These are phyloP conservation scores for Thermomucor indicae-seudaticae DNA, from an alignment of 371 early-diverging fungal species.

Conservation along the genomic window DNA sequence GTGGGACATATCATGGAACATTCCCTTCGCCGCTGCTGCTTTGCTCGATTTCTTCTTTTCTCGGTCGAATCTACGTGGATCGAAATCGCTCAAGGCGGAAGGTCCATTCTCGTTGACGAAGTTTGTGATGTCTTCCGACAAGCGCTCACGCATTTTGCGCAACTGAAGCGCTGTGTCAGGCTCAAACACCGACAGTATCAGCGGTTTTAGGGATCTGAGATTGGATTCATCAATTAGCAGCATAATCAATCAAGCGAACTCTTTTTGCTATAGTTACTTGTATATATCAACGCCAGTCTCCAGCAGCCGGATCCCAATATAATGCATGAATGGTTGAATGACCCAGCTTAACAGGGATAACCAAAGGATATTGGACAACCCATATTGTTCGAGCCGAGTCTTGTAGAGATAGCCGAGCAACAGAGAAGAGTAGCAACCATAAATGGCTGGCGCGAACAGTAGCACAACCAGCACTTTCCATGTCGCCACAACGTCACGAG, in stretches of 20 bases:
- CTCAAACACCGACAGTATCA: conserved; percentile 15
- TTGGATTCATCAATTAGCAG: not conserved
- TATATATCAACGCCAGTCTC: conserved; percentile 63
- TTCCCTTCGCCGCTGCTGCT: not conserved
- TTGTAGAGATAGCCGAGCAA: conserved; percentile 17
- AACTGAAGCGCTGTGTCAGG: conserved; percentile 18
- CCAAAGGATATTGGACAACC: not conserved
- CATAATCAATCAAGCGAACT: no score
- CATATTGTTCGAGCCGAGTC: conserved; percentile 1
- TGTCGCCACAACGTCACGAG: conserved; percentile 82
- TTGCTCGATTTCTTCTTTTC: conserved; percentile 9
- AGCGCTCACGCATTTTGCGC: conserved; percentile 20
- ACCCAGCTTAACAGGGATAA: conserved; percentile 22
- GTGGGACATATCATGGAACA: conserved; percentile 1
- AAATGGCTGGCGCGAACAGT: conserved; percentile 59
- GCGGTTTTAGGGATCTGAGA: conserved; percentile 19
- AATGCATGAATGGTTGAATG: conserved; percentile 50
- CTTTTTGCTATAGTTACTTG: conserved; percentile 19
- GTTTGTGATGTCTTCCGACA: conserved; percentile 27
- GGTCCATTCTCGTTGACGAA: conserved; percentile 43
- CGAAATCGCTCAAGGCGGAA: conserved; percentile 29
- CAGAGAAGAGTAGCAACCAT: conserved; percentile 50
- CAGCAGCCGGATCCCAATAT: conserved; percentile 45
- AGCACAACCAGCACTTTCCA: conserved; percentile 79
- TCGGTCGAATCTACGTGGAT: conserved; percentile 24